A percentile compares a stretch with the other conserved stretches of the same genome.
Evolutionary conservation across 768 basidiomycete species (phyloP).

Genomic region (Tephrocybe rancida): DNA sequence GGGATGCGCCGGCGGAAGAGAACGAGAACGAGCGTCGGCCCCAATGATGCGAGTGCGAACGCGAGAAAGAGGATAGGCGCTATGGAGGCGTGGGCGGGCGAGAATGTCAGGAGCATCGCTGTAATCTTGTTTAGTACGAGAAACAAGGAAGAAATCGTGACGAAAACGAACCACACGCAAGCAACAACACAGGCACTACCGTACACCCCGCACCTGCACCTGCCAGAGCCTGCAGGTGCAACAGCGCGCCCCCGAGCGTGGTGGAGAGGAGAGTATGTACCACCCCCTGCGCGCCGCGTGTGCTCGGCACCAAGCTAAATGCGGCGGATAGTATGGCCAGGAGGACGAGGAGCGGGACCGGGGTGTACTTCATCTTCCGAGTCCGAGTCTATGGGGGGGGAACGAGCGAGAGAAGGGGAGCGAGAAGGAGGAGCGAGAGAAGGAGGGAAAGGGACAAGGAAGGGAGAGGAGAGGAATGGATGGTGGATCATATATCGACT

Average conservation of each 20-base stretch:
- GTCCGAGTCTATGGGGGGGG: no score
- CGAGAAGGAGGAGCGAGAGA: no score
- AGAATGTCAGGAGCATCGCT: conserved; percentile 17
- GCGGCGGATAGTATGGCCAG: conserved; percentile 12
- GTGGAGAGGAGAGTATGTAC: conserved; percentile 11
- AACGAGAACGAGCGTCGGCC: conserved; percentile 4
- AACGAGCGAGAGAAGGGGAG: no score
- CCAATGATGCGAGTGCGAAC: conserved; percentile 8
- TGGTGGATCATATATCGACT: no score
- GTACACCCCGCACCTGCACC: background rate
- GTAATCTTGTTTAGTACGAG: background rate
- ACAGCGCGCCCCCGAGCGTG: conserved; percentile 6
- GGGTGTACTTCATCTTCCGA: no score
- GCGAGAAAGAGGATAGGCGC: conserved; percentile 10
- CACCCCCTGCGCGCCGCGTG: conserved; percentile 7
- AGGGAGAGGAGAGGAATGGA: no score
- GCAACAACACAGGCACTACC: conserved; percentile 7
- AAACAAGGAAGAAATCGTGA: background rate
- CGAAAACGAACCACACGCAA: conserved; percentile 7
- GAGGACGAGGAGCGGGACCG: conserved; percentile 12
- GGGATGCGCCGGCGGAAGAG: background rate
- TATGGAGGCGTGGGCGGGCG: conserved; percentile 4
- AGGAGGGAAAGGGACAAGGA: no score
- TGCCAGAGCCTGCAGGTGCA: conserved; percentile 14
- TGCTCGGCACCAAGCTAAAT: conserved; percentile 1